phyloP scores from a whole-genome alignment of 2,329 filamentous ascomycete species.

The Phaeomoniella chlamydospora region DNA sequence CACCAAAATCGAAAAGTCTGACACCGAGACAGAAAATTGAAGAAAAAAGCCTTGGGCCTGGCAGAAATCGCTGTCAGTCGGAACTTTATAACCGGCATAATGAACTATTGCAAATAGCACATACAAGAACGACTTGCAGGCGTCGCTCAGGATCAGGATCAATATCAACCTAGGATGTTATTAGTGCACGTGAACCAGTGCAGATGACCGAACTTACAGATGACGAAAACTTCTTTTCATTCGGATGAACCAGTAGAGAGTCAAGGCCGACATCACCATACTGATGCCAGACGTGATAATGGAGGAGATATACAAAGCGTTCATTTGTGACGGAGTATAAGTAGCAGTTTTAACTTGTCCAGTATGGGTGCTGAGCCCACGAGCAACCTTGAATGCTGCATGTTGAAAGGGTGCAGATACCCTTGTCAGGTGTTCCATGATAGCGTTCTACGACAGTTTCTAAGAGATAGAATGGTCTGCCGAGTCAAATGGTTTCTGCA shows the following conservation, averaged over 20 bases:
- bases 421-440: not conserved
- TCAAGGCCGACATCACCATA: constrained; percentile 38
- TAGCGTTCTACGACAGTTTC: too few species aligned
- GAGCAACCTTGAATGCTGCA: not conserved
- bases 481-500: not conserved
- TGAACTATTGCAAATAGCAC: constrained; percentile 49
- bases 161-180: constrained; percentile 49
- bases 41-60: constrained; percentile 57
- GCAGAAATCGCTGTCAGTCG: constrained; percentile 42
- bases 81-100: constrained; percentile 36
- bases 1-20: constrained; percentile 54
- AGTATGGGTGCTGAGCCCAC: not conserved
- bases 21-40: constrained; percentile 48
- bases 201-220: constrained; percentile 36
- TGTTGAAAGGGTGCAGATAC: not conserved
- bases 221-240: constrained; percentile 65
- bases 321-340: constrained; percentile 9
- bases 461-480: too few species aligned
- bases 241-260: constrained; percentile 57
- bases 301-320: constrained; percentile 24
- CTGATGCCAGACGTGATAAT: constrained; percentile 36
- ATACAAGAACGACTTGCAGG: constrained; percentile 56
- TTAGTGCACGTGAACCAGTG: constrained; percentile 3
- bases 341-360: constrained; percentile 2
- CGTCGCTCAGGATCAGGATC: constrained; percentile 57